phyloP scores from a whole-genome alignment of 495 filamentous ascomycete genomes.

The Aspergillus bertholletiae region DNA sequence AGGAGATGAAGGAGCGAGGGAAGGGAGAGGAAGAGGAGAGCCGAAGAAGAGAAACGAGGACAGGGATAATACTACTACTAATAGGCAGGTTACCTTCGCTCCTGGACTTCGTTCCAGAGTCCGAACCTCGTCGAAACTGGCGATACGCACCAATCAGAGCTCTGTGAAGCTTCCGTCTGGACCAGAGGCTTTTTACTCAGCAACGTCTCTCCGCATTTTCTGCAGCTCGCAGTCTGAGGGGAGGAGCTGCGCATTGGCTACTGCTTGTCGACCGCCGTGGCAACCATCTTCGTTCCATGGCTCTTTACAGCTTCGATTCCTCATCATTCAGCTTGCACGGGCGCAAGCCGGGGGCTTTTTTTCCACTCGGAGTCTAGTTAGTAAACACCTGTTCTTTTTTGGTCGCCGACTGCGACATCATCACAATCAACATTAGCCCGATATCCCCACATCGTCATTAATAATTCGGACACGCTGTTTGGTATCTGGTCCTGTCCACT shows the following conservation, averaged over 20 bases:
- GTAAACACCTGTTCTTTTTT: constrained; percentile 6
- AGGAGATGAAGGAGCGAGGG: constrained; percentile 13
- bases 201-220: constrained; percentile 15
- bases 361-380: constrained; percentile 3
- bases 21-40: constrained; percentile 15
- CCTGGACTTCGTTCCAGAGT: neutral
- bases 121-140: neutral
- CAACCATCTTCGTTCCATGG: constrained; percentile 7
- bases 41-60: constrained; percentile 7
- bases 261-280: neutral
- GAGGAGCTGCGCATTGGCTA: neutral
- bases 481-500: no score
- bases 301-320: neutral
- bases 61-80: constrained; percentile 14
- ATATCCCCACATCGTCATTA: neutral
- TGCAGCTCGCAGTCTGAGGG: neutral
- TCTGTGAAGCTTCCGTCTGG: constrained; percentile 13
- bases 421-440: neutral
- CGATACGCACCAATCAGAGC: constrained; percentile 18
- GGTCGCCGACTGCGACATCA: neutral
- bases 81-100: neutral
- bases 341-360: neutral
- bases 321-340: no score
- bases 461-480: neutral
- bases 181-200: constrained; percentile 22